These are phyloP conservation scores for Cadophora sp. DNA, from an alignment of 2,329 filamentous ascomycete genomes.

Conservation along the genomic window DNA sequence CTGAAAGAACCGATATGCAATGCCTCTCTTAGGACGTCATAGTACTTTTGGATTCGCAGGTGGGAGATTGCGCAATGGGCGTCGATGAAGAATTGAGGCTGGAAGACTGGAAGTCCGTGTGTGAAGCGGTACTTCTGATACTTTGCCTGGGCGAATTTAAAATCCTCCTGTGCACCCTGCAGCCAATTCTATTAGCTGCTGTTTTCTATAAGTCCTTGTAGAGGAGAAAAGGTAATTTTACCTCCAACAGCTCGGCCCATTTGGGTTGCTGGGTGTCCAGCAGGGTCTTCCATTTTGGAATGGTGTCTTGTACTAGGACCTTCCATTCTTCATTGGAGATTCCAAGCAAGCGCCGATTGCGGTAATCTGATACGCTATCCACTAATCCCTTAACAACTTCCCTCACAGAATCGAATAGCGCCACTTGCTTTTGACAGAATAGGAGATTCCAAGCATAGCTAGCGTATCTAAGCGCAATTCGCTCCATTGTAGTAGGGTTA, in stretches of 20 bases:
- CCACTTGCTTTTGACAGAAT: neutral
- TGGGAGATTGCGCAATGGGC: neutral
- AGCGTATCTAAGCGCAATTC: neutral
- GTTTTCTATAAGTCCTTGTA: too few relatives aligned
- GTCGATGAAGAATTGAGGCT: neutral
- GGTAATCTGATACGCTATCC: too few relatives aligned
- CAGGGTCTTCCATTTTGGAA: neutral
- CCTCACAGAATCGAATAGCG: neutral
- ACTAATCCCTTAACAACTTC: neutral
- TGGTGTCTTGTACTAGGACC: too few relatives aligned
- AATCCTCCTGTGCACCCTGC: neutral
- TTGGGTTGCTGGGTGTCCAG: neutral
- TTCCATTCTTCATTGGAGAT: too few relatives aligned
- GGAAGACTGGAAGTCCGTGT: neutral
- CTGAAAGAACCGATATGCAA: neutral
- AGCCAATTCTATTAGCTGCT: too few relatives aligned
- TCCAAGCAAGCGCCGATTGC: too few relatives aligned
- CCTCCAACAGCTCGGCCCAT: neutral
- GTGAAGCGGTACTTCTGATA: neutral
- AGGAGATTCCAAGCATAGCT: neutral
- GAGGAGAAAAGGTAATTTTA: too few relatives aligned
- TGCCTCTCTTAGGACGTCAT: neutral
- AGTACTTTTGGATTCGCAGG: neutral
- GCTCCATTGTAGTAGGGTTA: neutral
- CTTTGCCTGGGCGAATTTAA: neutral